Evolutionary conservation across 768 basidiomycete species (phyloP).

Genomic region (Trametes gibbosa): DNA sequence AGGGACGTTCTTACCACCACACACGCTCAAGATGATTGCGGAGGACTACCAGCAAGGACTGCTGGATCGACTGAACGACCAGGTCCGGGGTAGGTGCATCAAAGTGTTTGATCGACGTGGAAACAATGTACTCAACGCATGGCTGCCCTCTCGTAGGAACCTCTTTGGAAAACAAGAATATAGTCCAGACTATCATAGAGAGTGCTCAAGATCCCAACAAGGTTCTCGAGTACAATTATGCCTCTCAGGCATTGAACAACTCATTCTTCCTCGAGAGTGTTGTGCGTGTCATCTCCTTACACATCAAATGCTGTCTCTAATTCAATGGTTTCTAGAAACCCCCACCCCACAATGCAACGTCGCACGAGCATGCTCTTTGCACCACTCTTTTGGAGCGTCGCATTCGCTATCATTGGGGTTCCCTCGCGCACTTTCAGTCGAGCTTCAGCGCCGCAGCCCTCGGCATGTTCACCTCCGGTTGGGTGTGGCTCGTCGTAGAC

Average conservation of each 20-base stretch:
- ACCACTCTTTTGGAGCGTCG: conserved; percentile 38
- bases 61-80: conserved; percentile 70
- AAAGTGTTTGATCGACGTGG: not conserved
- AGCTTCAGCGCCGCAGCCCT: conserved; percentile 70
- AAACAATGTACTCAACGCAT: not conserved
- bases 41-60: conserved; percentile 87
- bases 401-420: conserved; percentile 56
- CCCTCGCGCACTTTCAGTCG: conserved; percentile 67
- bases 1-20: conserved; percentile 73
- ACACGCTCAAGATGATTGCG: conserved; percentile 67
- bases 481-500: conserved; percentile 86
- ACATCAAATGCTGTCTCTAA: conserved; percentile 6
- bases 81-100: conserved; percentile 58
- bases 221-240: conserved; percentile 83
- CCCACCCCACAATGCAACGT: conserved; percentile 31
- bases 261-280: conserved; percentile 88
- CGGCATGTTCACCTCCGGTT: conserved; percentile 79
- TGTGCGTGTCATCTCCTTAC: conserved; percentile 49
- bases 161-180: conserved; percentile 49
- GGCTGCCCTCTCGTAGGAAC: conserved; percentile 13
- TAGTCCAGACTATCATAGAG: conserved; percentile 71
- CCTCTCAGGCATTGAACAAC: conserved; percentile 91
- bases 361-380: conserved; percentile 30
- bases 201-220: conserved; percentile 57
- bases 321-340: conserved; percentile 36